phyloP scores from a whole-genome alignment of 2,329 filamentous ascomycete genomes.

The Emmonsiellopsis sp. region DNA sequence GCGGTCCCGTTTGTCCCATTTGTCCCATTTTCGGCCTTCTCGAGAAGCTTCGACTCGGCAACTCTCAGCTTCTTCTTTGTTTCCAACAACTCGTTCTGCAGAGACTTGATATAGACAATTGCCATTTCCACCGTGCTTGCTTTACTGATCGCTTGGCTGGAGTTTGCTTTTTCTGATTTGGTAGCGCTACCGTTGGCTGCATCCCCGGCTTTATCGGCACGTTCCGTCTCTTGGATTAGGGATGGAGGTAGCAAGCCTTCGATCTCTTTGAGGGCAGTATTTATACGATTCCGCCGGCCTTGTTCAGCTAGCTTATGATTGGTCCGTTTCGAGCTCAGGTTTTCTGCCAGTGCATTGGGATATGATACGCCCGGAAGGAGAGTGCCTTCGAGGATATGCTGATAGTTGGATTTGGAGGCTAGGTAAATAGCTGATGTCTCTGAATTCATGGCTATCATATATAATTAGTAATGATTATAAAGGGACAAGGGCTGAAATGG shows the following conservation, averaged over 20 bases:
- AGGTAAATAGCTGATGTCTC: constrained; percentile 64
- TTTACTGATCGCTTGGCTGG: constrained; percentile 66
- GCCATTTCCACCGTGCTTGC: constrained; percentile 96
- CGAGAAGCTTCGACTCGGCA: constrained; percentile 48
- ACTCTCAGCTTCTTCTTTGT: constrained; percentile 54
- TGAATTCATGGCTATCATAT: constrained; percentile 36
- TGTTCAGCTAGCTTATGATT: constrained; percentile 98
- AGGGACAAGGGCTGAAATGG: constrained; percentile 12
- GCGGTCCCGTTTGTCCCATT: neutral
- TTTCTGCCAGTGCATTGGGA: constrained; percentile 81
- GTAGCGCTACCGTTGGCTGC: constrained; percentile 38
- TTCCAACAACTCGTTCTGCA: constrained; percentile 63
- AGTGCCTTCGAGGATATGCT: constrained; percentile 91
- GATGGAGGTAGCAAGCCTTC: constrained; percentile 66
- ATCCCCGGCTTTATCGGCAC: constrained; percentile 29
- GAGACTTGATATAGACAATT: constrained; percentile 83
- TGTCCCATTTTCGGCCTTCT: neutral
- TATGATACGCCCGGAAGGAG: constrained; percentile 83
- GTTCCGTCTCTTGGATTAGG: constrained; percentile 30
- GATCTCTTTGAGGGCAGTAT: constrained; percentile 85
- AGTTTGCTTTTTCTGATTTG: constrained; percentile 35
- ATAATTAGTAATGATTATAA: neutral
- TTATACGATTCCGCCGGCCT: constrained; percentile 88
- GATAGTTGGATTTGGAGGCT: constrained; percentile 93
- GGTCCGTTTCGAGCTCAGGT: constrained; percentile 89